These are phyloP conservation scores for Talaromyces wortmannii DNA, from an alignment of 495 filamentous ascomycete genomes.

Conservation along the genomic window DNA sequence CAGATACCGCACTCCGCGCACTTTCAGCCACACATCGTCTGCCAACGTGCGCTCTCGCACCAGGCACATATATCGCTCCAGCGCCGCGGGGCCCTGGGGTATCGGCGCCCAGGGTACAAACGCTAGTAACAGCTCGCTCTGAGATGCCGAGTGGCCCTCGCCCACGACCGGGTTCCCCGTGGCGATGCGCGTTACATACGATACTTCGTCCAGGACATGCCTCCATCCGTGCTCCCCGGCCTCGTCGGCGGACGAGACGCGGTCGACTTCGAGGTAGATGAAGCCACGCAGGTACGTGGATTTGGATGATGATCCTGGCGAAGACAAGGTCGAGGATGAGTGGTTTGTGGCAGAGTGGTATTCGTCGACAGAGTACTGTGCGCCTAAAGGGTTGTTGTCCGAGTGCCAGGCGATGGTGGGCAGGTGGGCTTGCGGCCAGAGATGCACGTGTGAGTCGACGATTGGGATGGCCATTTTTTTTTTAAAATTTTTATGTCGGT, in stretches of 20 bases:
- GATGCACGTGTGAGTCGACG: conserved; percentile 84
- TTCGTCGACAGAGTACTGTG: conserved; percentile 56
- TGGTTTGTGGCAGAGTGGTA: conserved; percentile 22
- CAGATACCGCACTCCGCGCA: conserved; percentile 72
- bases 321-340: conserved; percentile 6
- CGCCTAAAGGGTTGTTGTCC: conserved; percentile 46
- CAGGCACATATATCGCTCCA: conserved; percentile 42
- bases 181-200: conserved; percentile 56
- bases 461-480: conserved; percentile 32
- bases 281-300: conserved; percentile 49
- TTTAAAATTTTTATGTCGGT: neutral
- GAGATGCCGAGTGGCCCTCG: conserved; percentile 49
- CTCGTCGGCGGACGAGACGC: conserved; percentile 48
- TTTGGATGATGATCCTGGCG: conserved; percentile 3
- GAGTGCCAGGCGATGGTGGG: conserved; percentile 57
- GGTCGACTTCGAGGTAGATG: conserved; percentile 77
- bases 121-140: conserved; percentile 51
- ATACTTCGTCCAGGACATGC: conserved; percentile 64
- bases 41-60: conserved; percentile 25
- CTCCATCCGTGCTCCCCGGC: conserved; percentile 32
- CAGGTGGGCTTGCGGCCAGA: conserved; percentile 63
- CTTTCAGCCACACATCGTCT: conserved; percentile 38
- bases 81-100: conserved; percentile 42
- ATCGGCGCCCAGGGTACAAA: conserved; percentile 82
- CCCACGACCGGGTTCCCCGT: conserved; percentile 46